phyloP scores from a whole-genome alignment of 2,329 filamentous ascomycete species.

The Hysterium pulicare region DNA sequence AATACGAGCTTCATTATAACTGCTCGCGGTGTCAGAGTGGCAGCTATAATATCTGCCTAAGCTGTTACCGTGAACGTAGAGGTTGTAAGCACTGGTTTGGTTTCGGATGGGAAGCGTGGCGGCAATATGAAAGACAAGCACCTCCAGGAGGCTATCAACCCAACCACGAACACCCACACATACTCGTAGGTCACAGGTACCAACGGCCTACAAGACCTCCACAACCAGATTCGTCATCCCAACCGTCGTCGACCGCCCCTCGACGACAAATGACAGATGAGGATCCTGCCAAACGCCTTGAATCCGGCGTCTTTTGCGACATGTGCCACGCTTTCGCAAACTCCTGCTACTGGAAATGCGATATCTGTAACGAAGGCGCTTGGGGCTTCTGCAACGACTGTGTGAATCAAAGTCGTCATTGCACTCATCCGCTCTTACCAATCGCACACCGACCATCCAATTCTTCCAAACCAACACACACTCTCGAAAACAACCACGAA shows the following conservation, averaged over 20 bases:
- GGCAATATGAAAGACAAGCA: slow-evolving; percentile 56
- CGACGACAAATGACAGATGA: slow-evolving; percentile 53
- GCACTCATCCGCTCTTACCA: slow-evolving; percentile 77
- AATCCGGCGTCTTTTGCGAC: slow-evolving; percentile 82
- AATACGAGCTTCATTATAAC: slow-evolving; percentile 83
- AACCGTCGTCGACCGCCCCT: no score
- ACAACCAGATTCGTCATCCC: slow-evolving; percentile 19
- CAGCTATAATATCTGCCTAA: slow-evolving; percentile 73
- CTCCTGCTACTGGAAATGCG: slow-evolving; percentile 86
- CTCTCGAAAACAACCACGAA: slow-evolving; percentile 6
- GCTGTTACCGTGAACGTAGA: slow-evolving; percentile 72
- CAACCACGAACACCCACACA: slow-evolving; percentile 49
- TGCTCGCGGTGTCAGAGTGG: slow-evolving; percentile 69
- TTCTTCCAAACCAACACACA: slow-evolving; percentile 5
- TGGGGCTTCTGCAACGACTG: slow-evolving; percentile 93
- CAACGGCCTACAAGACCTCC: slow-evolving; percentile 23
- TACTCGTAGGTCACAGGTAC: slow-evolving; percentile 49
- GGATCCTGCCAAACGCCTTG: slow-evolving; percentile 64
- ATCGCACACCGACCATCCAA: slow-evolving; percentile 57
- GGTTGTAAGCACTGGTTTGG: slow-evolving; percentile 88
- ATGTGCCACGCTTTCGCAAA: slow-evolving; percentile 71
- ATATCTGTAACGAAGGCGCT: slow-evolving; percentile 82
- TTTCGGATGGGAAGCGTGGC: slow-evolving; percentile 71
- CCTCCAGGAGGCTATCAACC: slow-evolving; percentile 41
- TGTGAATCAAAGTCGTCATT: slow-evolving; percentile 76